A percentile compares a stretch with the other conserved stretches of the same genome.
phyloP scores from a whole-genome alignment of 768 basidiomycete species.

The Trametes cinnabarina region DNA sequence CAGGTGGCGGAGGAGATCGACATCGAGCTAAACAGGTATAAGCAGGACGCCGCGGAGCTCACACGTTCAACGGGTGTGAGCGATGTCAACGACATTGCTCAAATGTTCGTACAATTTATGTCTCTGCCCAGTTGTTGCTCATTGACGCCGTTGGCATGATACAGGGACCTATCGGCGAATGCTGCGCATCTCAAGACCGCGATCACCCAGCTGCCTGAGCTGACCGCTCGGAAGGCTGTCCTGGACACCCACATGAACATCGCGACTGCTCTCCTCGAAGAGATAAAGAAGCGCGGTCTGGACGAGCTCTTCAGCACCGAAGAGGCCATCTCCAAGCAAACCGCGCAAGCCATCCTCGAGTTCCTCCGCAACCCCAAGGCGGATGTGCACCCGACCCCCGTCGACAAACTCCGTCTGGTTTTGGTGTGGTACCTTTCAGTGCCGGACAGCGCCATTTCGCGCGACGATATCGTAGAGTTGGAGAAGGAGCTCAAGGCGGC shows the following conservation, averaged over 20 bases:
- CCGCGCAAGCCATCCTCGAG: constrained; percentile 77
- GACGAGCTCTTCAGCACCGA: constrained; percentile 98
- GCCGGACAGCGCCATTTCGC: constrained; percentile 74
- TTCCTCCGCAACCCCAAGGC: constrained; percentile 73
- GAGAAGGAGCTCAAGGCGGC: constrained; percentile 82
- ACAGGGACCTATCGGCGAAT: constrained; percentile 86
- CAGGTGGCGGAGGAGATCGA: constrained; percentile 99
- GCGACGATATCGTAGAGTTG: constrained; percentile 85
- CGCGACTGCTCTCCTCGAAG: constrained; percentile 89
- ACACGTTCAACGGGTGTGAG: constrained; percentile 95
- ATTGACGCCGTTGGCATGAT: neutral
- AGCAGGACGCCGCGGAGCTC: constrained; percentile 95
- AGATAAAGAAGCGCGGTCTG: constrained; percentile 91
- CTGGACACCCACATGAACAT: constrained; percentile 99
- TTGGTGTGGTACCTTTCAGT: constrained; percentile 94
- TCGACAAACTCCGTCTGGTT: constrained; percentile 90
- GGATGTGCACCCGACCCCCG: constrained; percentile 61
- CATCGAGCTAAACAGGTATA: constrained; percentile 84
- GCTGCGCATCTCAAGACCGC: constrained; percentile 94
- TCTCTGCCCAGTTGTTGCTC: neutral
- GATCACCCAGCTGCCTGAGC: constrained; percentile 93
- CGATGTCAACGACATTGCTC: constrained; percentile 92
- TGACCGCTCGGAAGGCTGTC: constrained; percentile 94
- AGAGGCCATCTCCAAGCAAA: constrained; percentile 86
- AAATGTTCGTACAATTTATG: constrained; percentile 61